phyloP scores from a whole-genome alignment of 768 basidiomycete genomes.

The Lactarius akahatsu region DNA sequence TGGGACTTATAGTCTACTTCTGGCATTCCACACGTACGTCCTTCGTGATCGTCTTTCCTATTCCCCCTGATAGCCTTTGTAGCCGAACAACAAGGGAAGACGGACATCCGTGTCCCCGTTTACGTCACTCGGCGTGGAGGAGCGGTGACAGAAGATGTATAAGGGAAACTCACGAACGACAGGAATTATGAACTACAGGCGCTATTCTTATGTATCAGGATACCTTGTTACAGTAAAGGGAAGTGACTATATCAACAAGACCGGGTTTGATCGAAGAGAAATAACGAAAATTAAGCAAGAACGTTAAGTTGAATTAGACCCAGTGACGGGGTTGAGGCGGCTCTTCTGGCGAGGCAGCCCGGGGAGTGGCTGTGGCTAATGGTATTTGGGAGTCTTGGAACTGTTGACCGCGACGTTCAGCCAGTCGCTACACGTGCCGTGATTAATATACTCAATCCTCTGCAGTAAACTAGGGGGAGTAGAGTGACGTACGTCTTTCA shows the following conservation, averaged over 20 bases:
- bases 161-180: background rate
- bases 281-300: background rate
- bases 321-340: slow-evolving; percentile 1
- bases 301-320: background rate
- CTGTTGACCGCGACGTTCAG: slow-evolving; percentile 34
- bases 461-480: background rate
- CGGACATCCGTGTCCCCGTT: slow-evolving; percentile 56
- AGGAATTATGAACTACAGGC: background rate
- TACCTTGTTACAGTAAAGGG: slow-evolving; percentile 1
- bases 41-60: slow-evolving; percentile 3
- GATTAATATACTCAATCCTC: background rate
- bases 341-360: slow-evolving; percentile 31
- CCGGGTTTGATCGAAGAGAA: slow-evolving; percentile 6
- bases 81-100: slow-evolving; percentile 75
- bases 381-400: slow-evolving; percentile 43
- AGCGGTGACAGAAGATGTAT: background rate
- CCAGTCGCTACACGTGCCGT: slow-evolving; percentile 36
- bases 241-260: slow-evolving; percentile 35
- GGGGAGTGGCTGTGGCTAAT: slow-evolving; percentile 1
- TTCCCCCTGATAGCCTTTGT: slow-evolving; percentile 15
- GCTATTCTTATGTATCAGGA: background rate
- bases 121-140: slow-evolving; percentile 45
- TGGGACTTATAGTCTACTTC: slow-evolving; percentile 80
- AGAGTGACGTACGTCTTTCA: slow-evolving; percentile 53
- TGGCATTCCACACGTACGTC: slow-evolving; percentile 80